Evolutionary conservation across 257 asterid species (phyloP), one percentile per base, ranked within the genome.

Genomic region (Cruciata laevipes): DNA sequence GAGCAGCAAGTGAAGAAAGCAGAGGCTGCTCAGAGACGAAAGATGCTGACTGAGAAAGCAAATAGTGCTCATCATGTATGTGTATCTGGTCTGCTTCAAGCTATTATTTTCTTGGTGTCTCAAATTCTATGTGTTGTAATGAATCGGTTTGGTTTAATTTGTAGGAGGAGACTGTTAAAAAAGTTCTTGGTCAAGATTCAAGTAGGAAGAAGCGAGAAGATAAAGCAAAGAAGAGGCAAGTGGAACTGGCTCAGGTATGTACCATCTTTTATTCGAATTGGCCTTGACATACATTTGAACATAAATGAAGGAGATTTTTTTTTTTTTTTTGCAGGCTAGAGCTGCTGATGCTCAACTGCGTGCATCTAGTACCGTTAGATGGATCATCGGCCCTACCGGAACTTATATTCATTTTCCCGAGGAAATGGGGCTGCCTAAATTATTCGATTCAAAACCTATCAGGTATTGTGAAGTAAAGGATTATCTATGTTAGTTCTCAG

Each of bases 111-210:
- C 53, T 16, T 62, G 18, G 31, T 51, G 20, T 38, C 44, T 21
- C 23, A 70, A 20, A 7, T 60, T 66, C 51, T 25, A 59, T 49
- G 24, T 52, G 60, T n/a, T 16, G 57, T 51, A 58, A 9, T 62
- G 40, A 57, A 60, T 65, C 58, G 66, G 37, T 27, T 14, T 2
- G 21, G 33, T 55, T 63, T 27, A 57, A 65, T 31, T 58, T 58
- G 40, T 55, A 82, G 86, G 84, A 83, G 27, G 86, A 79, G 71
- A 97, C 99, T 64, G 88, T 93, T 73, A 86, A 94, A 73, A 93
- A 84, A 80, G 90, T 93, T 65, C 94, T 93, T 0, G 99, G 99
- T 74, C 97, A 90, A 84, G 99, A 90, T 82, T 90, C 99, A 33
- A 90, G 88, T 75, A 83, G 95, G 84, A 93, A 93, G 86, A 93